Percentiles rank a stretch among this genome's conserved stretches.
Conservation (phyloP, 1,284 basidiomycete species). For the Trametes pubescens region DNA sequence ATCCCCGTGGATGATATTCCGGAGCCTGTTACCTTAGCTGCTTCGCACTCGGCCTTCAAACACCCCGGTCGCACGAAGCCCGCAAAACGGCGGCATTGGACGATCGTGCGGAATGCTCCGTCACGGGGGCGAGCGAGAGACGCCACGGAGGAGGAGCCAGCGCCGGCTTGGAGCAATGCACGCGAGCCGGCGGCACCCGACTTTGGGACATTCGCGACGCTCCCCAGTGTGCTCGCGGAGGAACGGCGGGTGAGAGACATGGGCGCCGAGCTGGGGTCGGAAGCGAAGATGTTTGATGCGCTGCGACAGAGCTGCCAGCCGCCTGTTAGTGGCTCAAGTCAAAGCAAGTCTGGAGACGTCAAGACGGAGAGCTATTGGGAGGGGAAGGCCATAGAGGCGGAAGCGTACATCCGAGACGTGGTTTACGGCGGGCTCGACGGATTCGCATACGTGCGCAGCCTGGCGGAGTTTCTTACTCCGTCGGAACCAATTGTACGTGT, state of each 20-base stretch:
- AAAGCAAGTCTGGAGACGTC: conserved; percentile 13
- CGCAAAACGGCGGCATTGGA: conserved; percentile 50
- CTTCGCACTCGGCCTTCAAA: conserved; percentile 17
- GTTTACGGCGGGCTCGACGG: conserved; percentile 82
- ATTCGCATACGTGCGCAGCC: conserved; percentile 73
- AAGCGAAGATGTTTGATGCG: conserved; percentile 48
- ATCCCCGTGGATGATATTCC: conserved; percentile 33
- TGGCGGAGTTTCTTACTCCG: conserved; percentile 69
- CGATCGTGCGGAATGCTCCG: conserved; percentile 47
- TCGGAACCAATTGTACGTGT: conserved; percentile 33
- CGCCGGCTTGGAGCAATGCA: conserved; percentile 52
- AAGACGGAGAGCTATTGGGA: conserved; percentile 54
- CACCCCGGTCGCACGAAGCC: conserved; percentile 25
- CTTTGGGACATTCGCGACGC: conserved; percentile 65
- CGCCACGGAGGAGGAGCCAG: conserved; percentile 55
- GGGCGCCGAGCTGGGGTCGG: conserved; percentile 42
- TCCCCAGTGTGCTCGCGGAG: conserved; percentile 56
- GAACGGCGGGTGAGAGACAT: conserved; percentile 52
- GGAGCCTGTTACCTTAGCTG: conserved; percentile 13
- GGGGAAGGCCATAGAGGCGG: conserved; percentile 56
- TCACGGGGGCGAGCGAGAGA: conserved; percentile 60
- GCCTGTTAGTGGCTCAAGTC: background rate
- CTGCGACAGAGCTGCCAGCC: conserved; percentile 38
- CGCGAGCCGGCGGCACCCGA: conserved; percentile 63
- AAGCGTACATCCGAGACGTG: conserved; percentile 69